A percentile compares a stretch with the other conserved stretches of the same genome.
Conservation (phyloP, 768 basidiomycete genomes). For the Podaxis sp. region DNA sequence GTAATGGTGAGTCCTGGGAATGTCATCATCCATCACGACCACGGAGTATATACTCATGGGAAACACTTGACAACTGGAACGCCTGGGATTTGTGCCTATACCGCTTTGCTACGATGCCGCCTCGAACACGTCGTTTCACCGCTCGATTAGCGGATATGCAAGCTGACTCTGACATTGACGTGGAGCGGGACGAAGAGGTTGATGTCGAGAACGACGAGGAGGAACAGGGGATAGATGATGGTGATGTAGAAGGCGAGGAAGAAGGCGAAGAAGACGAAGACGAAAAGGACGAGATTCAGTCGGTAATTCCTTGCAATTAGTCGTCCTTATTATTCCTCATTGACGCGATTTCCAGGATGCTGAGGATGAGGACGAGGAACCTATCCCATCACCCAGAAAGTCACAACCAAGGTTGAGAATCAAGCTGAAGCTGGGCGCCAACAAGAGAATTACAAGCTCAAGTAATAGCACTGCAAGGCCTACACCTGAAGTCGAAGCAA, state of each 20-base stretch:
- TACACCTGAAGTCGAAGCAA: constrained; percentile 17
- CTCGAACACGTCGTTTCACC: constrained; percentile 29
- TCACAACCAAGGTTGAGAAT: constrained; percentile 51
- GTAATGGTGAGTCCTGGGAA: constrained; percentile 12
- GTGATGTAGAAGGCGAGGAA: constrained; percentile 25
- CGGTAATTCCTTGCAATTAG: constrained; percentile 3
- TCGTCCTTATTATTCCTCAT: neutral
- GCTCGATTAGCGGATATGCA: constrained; percentile 30
- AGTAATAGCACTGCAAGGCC: constrained; percentile 22
- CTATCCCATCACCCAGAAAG: constrained; percentile 21
- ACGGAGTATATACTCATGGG: constrained; percentile 10
- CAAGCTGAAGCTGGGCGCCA: constrained; percentile 51
- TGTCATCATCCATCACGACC: constrained; percentile 7
- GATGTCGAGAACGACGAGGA: constrained; percentile 36
- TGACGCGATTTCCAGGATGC: constrained; percentile 10
- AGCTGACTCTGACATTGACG: constrained; percentile 27
- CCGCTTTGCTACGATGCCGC: constrained; percentile 20
- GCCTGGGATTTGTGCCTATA: neutral
- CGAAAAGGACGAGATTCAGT: constrained; percentile 27
- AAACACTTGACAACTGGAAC: constrained; percentile 3
- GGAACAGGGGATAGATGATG: constrained; percentile 26
- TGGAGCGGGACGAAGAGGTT: constrained; percentile 32
- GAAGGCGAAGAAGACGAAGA: constrained; percentile 28
- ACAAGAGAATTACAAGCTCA: constrained; percentile 24
- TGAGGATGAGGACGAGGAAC: constrained; percentile 21